Evolutionary conservation across 305 asterid genomes (phyloP).

Genomic region (Solanum hybrid): DNA sequence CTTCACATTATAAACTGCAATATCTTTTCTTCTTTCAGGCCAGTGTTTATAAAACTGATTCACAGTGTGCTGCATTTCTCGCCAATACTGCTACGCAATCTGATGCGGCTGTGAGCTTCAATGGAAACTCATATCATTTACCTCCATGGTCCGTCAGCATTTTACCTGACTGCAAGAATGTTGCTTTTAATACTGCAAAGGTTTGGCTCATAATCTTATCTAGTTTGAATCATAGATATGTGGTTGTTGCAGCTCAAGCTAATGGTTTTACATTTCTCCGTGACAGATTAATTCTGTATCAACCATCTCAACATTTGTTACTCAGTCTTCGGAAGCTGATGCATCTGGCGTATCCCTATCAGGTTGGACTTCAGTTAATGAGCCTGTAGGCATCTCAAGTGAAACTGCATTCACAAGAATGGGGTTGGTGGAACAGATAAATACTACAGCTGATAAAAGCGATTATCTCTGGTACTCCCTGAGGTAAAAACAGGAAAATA

Average conservation of each 20-base stretch:
- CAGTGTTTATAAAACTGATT: constrained; percentile 57
- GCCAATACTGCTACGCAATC: constrained; percentile 61
- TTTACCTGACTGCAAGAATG: constrained; percentile 91
- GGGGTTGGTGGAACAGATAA: constrained; percentile 79
- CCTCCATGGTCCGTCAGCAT: constrained; percentile 99
- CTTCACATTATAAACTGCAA: not conserved
- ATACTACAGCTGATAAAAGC: constrained; percentile 80
- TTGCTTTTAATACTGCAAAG: constrained; percentile 77
- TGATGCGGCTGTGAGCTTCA: constrained; percentile 58
- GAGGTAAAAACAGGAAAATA: constrained; percentile 35
- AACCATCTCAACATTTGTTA: constrained; percentile 38
- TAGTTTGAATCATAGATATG: not conserved
- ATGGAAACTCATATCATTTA: constrained; percentile 62
- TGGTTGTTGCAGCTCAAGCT: constrained; percentile 2
- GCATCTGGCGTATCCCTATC: constrained; percentile 32
- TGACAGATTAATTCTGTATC: constrained; percentile 75
- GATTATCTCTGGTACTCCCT: constrained; percentile 88
- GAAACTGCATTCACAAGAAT: constrained; percentile 40
- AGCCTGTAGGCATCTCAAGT: constrained; percentile 88
- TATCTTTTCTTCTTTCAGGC: constrained; percentile 36
- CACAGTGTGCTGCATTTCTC: constrained; percentile 83
- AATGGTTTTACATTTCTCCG: constrained; percentile 4
- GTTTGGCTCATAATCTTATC: constrained; percentile 26
- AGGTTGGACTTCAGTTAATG: constrained; percentile 75
- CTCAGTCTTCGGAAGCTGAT: constrained; percentile 33